Evolutionary conservation across 495 filamentous ascomycete genomes (phyloP).

Genomic region (Trichocladium antarcticum): DNA sequence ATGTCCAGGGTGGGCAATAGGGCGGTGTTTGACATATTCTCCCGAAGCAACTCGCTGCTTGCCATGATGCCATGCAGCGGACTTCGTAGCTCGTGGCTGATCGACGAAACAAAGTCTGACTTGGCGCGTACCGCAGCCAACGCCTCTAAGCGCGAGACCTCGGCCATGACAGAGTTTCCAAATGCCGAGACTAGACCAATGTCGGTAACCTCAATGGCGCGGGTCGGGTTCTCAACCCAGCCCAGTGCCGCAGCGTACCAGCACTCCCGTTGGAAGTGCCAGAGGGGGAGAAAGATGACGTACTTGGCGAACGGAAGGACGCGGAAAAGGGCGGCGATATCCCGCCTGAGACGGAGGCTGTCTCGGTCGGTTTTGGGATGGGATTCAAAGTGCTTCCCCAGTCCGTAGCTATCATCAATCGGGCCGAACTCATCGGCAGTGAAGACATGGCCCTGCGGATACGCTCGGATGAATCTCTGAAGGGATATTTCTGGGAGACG

Average conservation of each 20-base stretch:
- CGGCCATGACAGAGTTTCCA: slow-evolving; percentile 49
- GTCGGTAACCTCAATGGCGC: slow-evolving; percentile 37
- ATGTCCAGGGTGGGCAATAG: slow-evolving; percentile 60
- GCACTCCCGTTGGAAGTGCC: slow-evolving; percentile 55
- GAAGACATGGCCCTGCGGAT: slow-evolving; percentile 33
- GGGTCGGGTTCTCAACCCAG: slow-evolving; percentile 43
- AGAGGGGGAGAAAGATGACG: slow-evolving; percentile 51
- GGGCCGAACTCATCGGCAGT: slow-evolving; percentile 31
- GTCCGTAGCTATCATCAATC: slow-evolving; percentile 23
- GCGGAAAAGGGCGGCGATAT: slow-evolving; percentile 18
- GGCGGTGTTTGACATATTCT: slow-evolving; percentile 39
- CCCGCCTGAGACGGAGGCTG: slow-evolving; percentile 1
- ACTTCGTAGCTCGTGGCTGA: slow-evolving; percentile 68
- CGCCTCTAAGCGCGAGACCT: slow-evolving; percentile 43
- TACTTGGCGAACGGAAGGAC: slow-evolving; percentile 39
- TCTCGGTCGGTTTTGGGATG: not conserved
- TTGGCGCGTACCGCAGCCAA: slow-evolving; percentile 42
- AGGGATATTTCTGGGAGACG: slow-evolving; percentile 27
- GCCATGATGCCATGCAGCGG: slow-evolving; percentile 69
- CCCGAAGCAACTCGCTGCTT: slow-evolving; percentile 57
- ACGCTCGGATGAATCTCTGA: slow-evolving; percentile 28
- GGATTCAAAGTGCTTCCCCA: slow-evolving; percentile 9
- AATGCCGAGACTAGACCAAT: slow-evolving; percentile 42
- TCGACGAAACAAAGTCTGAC: slow-evolving; percentile 57
- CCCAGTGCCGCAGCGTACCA: slow-evolving; percentile 61